Percentiles rank a stretch among this genome's conserved stretches.
phyloP scores from a whole-genome alignment of 257 asterid genomes.

The Voacanga thouarsii region DNA sequence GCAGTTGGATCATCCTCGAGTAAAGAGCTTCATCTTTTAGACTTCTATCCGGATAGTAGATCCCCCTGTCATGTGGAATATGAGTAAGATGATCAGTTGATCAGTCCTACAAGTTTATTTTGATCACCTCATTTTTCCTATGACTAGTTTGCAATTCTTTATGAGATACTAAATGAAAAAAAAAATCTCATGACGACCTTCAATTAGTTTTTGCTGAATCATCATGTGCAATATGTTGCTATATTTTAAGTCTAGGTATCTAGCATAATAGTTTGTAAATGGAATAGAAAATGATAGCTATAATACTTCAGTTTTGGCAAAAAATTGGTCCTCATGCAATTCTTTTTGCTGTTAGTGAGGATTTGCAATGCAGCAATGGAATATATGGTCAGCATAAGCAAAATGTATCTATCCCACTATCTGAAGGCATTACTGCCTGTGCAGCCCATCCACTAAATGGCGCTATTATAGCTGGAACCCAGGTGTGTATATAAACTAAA shows the following conservation, averaged over 20 bases:
- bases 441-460: slow-evolving; percentile 74
- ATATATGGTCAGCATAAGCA: slow-evolving; percentile 33
- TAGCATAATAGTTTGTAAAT: not conserved
- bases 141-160: slow-evolving; percentile 2
- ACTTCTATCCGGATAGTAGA: slow-evolving; percentile 71
- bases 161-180: not conserved
- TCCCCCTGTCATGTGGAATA: slow-evolving; percentile 80
- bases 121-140: not conserved
- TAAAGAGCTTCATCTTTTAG: slow-evolving; percentile 76
- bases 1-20: slow-evolving; percentile 72
- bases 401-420: slow-evolving; percentile 47
- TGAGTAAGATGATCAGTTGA: slow-evolving; percentile 53
- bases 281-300: not conserved
- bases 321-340: slow-evolving; percentile 22
- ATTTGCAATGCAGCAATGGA: slow-evolving; percentile 29
- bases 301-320: not conserved
- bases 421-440: slow-evolving; percentile 73
- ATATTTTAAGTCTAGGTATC: not conserved
- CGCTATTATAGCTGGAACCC: slow-evolving; percentile 82
- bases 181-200: not conserved
- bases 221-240: not conserved
- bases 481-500: slow-evolving; percentile 36
- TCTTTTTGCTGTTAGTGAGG: slow-evolving; percentile 47
- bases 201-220: not conserved
- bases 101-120: not conserved